Conservation (phyloP, 495 filamentous ascomycete species). For the Aspergillus carlsbadensis region DNA sequence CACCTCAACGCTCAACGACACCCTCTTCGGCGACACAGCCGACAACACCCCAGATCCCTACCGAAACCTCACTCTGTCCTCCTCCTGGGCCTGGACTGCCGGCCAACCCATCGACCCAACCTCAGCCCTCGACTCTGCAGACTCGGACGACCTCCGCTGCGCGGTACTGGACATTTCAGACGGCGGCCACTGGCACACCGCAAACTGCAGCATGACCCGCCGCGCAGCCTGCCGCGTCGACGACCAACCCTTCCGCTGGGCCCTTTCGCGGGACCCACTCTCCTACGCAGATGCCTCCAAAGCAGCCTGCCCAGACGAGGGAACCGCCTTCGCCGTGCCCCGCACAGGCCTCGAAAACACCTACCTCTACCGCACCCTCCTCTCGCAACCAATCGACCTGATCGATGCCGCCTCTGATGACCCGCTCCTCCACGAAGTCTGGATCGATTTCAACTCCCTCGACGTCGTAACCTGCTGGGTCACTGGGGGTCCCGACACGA, state of each 20-base stretch:
- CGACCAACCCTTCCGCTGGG: conserved; percentile 54
- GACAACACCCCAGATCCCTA: conserved; percentile 45
- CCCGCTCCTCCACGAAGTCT: conserved; percentile 36
- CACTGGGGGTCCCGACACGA: conserved; percentile 43
- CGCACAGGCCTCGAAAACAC: conserved; percentile 62
- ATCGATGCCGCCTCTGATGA: conserved; percentile 28
- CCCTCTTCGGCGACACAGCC: conserved; percentile 53
- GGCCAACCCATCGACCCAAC: conserved; percentile 45
- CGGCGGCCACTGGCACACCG: conserved; percentile 53
- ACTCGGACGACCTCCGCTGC: conserved; percentile 43
- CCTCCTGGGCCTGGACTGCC: conserved; percentile 60
- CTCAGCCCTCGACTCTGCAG: conserved; percentile 21
- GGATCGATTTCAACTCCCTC: conserved; percentile 59
- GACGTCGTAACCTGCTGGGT: conserved; percentile 60
- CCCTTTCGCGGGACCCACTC: conserved; percentile 36
- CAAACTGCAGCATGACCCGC: conserved; percentile 50
- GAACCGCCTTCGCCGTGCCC: conserved; percentile 49
- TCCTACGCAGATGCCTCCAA: conserved; percentile 34
- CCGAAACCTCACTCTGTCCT: conserved; percentile 46
- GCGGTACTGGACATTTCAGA: conserved; percentile 48
- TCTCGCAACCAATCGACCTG: conserved; percentile 21
- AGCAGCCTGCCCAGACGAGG: conserved; percentile 36
- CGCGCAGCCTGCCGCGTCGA: conserved; percentile 54
- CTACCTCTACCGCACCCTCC: conserved; percentile 46
- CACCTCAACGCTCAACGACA: conserved; percentile 54